phyloP scores from a whole-genome alignment of 768 basidiomycete species.

The Termitomyces sp. region DNA sequence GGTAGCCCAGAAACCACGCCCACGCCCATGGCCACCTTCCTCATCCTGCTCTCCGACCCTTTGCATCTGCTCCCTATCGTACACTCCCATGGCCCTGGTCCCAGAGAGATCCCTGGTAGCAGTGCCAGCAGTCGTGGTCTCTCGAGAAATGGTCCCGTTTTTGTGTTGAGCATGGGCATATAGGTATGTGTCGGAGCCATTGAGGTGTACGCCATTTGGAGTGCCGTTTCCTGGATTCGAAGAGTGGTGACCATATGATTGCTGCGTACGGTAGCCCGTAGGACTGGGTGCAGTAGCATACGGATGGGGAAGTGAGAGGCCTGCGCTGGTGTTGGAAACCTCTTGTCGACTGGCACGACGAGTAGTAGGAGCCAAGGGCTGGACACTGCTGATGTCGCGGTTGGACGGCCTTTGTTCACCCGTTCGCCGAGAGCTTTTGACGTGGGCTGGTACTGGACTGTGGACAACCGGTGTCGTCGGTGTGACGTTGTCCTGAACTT shows the following conservation, averaged over 20 bases:
- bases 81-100: conserved; percentile 55
- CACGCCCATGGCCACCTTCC: conserved; percentile 59
- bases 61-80: conserved; percentile 63
- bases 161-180: conserved; percentile 56
- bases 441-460: conserved; percentile 61
- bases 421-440: conserved; percentile 53
- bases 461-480: conserved; percentile 58
- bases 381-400: conserved; percentile 60
- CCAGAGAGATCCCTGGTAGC: conserved; percentile 30
- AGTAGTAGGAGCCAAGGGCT: conserved; percentile 62
- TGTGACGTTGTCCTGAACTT: conserved; percentile 50
- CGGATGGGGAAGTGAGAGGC: conserved; percentile 60
- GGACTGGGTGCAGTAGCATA: conserved; percentile 65
- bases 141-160: conserved; percentile 47
- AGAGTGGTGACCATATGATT: conserved; percentile 56
- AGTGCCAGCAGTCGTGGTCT: conserved; percentile 44
- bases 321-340: conserved; percentile 29
- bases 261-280: conserved; percentile 46
- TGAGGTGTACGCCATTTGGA: conserved; percentile 40
- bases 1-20: conserved; percentile 58
- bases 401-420: conserved; percentile 43
- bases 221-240: conserved; percentile 39
- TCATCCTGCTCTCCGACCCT: conserved; percentile 59
- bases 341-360: conserved; percentile 66
- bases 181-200: conserved; percentile 65